Evolutionary conservation across 139 green algal species (phyloP), one percentile per base, ranked within the genome.

Genomic region (Chlorella sp.): DNA sequence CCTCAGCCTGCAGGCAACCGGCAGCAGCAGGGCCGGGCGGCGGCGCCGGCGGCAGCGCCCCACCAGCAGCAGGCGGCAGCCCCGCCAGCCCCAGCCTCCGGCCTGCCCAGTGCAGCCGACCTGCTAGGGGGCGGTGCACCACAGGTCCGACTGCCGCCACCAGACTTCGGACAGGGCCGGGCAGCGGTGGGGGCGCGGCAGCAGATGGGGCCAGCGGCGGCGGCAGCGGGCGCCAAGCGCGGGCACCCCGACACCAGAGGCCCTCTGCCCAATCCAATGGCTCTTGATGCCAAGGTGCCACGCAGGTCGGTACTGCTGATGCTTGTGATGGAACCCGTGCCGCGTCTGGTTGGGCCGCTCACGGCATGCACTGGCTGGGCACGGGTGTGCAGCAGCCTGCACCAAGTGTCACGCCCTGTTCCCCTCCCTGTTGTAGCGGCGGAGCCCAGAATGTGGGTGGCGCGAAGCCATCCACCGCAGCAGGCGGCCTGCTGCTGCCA

Each of bases 241-340:
- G 60, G 34, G 0, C 76, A 82, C 76, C 76, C 76, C 15, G 57
- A 82, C 60, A 82, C 57, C 11, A 56, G 76, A 4, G 76, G 76
- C 36, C 76, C 76, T 25, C 76, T 82, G 60, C 76, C 76, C 34
- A 82, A 72, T 60, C 76, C 76, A 12, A 81, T 81, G 75, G 28
- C 75, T 25, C 5, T 56, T 4, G 76, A 82, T 23, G 71, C 26
- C 57, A 82, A 82, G 76, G 60, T 73, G 57, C 76, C 39, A 16
- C 76, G 76, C 60, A 72, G 76, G 76, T 72, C 16, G 16, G 55
- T 1, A 30, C 34, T 47, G 18, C 11, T 28, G 41, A 15, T 23
- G 64, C 26, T 23, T 51, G 34, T 74, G 70, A 25, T 13, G 51
- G 51, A 4, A n/a, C n/a, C n/a, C n/a, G n/a, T n/a, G n/a, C n/a